Evolutionary conservation across 2,329 filamentous ascomycete genomes (phyloP).

Genomic region (Pseudogymnoascus sp.): DNA sequence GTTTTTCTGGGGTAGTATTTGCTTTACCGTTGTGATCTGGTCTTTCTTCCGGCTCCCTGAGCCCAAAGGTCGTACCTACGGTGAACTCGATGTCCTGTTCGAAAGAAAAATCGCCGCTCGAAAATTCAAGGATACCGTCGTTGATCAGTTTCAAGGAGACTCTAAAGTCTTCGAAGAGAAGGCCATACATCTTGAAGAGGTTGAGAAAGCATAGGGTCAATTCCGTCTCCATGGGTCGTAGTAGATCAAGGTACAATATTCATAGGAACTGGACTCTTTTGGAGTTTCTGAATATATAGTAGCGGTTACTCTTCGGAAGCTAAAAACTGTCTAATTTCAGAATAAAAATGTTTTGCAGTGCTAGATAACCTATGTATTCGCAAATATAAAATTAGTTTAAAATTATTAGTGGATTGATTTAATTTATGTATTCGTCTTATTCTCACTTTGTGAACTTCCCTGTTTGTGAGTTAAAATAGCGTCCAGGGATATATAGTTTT

Average conservation of each 20-base stretch:
- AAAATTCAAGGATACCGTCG: conserved; percentile 44
- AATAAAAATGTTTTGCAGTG: background rate
- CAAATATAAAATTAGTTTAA: background rate
- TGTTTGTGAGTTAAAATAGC: background rate
- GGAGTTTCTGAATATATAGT: background rate
- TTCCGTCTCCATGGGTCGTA: background rate
- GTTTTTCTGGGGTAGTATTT: conserved; percentile 80
- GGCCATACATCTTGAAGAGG: conserved; percentile 22
- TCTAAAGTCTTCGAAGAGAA: conserved; percentile 23
- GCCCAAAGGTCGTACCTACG: conserved; percentile 69
- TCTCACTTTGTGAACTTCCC: background rate
- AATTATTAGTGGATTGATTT: background rate
- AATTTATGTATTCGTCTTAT: background rate
- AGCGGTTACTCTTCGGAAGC: background rate
- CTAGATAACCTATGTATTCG: background rate
- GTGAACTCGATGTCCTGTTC: conserved; percentile 76
- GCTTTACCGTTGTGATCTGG: conserved; percentile 73
- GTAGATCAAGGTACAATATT: background rate
- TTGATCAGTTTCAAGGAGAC: conserved; percentile 48
- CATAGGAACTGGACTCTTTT: background rate
- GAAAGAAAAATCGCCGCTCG: conserved; percentile 48
- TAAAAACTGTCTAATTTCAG: background rate
- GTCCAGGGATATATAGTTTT: background rate
- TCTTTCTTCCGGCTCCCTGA: conserved; percentile 77
- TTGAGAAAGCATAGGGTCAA: conserved; percentile 27